phyloP scores from a whole-genome alignment of 805 yeast genomes.

The Candida insectalens region DNA sequence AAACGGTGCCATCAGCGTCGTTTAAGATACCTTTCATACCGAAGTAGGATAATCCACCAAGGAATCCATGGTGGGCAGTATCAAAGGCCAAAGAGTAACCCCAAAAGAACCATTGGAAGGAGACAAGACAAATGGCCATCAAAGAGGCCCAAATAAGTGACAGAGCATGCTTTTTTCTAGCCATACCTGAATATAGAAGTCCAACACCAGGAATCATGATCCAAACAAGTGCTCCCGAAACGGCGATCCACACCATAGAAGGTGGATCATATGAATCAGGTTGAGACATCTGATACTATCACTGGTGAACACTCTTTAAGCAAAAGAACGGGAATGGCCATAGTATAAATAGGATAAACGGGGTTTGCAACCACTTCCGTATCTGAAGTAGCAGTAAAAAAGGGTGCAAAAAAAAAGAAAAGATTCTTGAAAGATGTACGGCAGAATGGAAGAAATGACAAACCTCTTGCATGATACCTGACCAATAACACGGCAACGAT shows the following conservation, averaged over 20 bases:
- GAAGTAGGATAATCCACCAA: slow-evolving; percentile 77
- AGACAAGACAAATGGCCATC: slow-evolving; percentile 73
- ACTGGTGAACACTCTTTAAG: no score
- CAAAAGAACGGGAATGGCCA: no score
- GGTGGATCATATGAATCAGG: slow-evolving; percentile 57
- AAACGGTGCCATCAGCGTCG: slow-evolving; percentile 51
- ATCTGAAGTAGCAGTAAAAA: no score
- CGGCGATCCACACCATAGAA: slow-evolving; percentile 80
- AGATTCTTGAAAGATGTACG: no score
- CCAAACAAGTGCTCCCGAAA: slow-evolving; percentile 77
- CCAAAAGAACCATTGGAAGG: slow-evolving; percentile 98
- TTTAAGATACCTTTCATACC: slow-evolving; percentile 77
- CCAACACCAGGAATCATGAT: slow-evolving; percentile 97
- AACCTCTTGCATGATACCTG: no score
- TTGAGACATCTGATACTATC: no score
- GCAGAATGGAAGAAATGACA: no score
- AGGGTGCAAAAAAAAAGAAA: no score
- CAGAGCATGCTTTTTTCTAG: slow-evolving; percentile 93
- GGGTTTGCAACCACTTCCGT: no score
- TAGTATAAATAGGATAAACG: no score
- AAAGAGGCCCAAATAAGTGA: slow-evolving; percentile 90
- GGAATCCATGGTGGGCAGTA: slow-evolving; percentile 36
- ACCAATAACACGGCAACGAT: no score
- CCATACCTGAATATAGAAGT: slow-evolving; percentile 81
- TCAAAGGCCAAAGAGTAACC: slow-evolving; percentile 86